A percentile compares a stretch with the other conserved stretches of the same genome.
These are phyloP conservation scores for Cryoendolithus antarcticus DNA, from an alignment of 2,329 filamentous ascomycete genomes.

Conservation along the genomic window DNA sequence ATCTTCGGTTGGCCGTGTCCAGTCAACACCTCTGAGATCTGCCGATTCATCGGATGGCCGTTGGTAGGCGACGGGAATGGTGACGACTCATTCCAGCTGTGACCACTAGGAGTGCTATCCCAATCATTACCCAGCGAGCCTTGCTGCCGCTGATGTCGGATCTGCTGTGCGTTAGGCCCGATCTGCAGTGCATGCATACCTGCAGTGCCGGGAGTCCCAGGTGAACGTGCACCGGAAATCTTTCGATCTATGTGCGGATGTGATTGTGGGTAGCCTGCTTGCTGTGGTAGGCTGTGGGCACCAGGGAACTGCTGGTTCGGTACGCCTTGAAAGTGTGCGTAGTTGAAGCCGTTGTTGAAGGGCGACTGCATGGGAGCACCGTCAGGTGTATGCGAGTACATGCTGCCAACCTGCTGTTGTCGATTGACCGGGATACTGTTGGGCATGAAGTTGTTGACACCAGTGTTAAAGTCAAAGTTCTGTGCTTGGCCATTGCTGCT, in stretches of 20 bases:
- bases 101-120: slow-evolving; percentile 66
- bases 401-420: slow-evolving; percentile 47
- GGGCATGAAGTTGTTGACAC: slow-evolving; percentile 35
- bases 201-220: slow-evolving; percentile 74
- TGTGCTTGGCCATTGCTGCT: slow-evolving; percentile 19
- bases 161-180: slow-evolving; percentile 39
- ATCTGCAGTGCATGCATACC: slow-evolving; percentile 58
- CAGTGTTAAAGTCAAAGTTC: slow-evolving; percentile 30
- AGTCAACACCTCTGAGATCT: slow-evolving; percentile 81
- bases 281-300: slow-evolving; percentile 21
- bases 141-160: slow-evolving; percentile 38
- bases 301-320: slow-evolving; percentile 46
- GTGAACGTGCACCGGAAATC: slow-evolving; percentile 59
- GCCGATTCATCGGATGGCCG: slow-evolving; percentile 49
- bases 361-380: slow-evolving; percentile 86
- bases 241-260: slow-evolving; percentile 41
- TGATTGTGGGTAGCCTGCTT: slow-evolving; percentile 22
- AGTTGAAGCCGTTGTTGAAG: slow-evolving; percentile 64
- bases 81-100: slow-evolving; percentile 71
- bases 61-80: slow-evolving; percentile 77
- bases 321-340: slow-evolving; percentile 58
- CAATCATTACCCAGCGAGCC: slow-evolving; percentile 50
- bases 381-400: slow-evolving; percentile 85
- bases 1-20: slow-evolving; percentile 55
- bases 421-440: slow-evolving; percentile 34